Conservation (phyloP, 768 basidiomycete genomes). For the Boletus subcaerulescens region DNA sequence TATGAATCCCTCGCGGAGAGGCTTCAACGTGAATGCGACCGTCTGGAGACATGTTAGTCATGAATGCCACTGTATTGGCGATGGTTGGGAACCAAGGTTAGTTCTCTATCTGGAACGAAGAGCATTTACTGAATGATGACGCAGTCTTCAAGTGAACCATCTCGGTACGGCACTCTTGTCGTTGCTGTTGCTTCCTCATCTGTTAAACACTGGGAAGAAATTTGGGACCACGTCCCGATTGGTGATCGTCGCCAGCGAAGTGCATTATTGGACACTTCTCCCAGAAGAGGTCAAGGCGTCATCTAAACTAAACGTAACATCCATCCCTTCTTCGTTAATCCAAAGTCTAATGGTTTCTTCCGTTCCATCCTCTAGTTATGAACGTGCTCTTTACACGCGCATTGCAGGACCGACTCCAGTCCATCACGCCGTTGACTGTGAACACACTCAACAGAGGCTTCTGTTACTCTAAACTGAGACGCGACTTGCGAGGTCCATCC, state of each 20-base stretch:
- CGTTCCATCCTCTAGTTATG: conserved; percentile 19
- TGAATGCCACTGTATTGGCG: conserved; percentile 37
- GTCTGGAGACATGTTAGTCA: conserved; percentile 34
- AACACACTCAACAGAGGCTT: conserved; percentile 30
- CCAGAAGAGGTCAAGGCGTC: conserved; percentile 17
- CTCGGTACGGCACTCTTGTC: conserved; percentile 32
- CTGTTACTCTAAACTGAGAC: conserved; percentile 28
- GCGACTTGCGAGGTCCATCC: background rate
- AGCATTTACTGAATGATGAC: background rate
- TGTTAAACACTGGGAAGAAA: conserved; percentile 25
- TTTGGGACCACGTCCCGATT: conserved; percentile 24
- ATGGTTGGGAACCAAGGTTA: conserved; percentile 47
- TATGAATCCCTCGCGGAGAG: no score
- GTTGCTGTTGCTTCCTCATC: conserved; percentile 31
- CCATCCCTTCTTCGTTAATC: background rate
- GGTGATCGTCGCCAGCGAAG: conserved; percentile 32
- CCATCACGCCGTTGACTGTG: conserved; percentile 22
- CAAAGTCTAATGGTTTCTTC: background rate
- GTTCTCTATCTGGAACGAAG: background rate
- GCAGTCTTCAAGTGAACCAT: conserved; percentile 37
- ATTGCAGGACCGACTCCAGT: conserved; percentile 21
- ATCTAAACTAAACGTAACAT: conserved; percentile 28
- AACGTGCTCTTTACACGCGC: conserved; percentile 32
- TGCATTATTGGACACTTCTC: conserved; percentile 20
- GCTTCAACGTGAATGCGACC: conserved; percentile 4